Evolutionary conservation across 2,329 filamentous ascomycete genomes (phyloP), one percentile per base, ranked within the genome.

Genomic region (Arthrobotrys pseudoclavata): DNA sequence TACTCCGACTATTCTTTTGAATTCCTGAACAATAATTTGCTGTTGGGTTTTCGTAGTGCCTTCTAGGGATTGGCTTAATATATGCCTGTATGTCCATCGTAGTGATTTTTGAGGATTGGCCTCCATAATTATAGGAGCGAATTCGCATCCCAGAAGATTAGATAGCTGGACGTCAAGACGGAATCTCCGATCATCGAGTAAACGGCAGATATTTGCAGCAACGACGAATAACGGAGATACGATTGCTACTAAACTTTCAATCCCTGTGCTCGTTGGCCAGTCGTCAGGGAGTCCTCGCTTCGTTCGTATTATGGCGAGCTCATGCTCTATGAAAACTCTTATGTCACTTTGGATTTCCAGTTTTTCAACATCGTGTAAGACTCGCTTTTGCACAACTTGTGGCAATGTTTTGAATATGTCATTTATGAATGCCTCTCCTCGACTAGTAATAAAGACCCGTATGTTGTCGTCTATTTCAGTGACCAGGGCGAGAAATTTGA

Each of bases 261-360:
- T 40, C 0, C 3, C 20, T 3, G 9, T 42, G 15, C 45, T 42
- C 2, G 7, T 13, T 12, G 62, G 62, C 62, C 62, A 66, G 9
- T 57, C 60, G 0, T 86, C 29, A 5, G 29, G 31, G 4, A 60
- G 53, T 40, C n/a, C 18, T 15, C 31, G 2, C 12, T 22, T 29
- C 1, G 4, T 24, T 60, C 34, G 24, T 83, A 68, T 86, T 79
- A 72, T 81, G 75, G 37, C 81, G 83, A 1, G 86, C 79, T 60
- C 53, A 7, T 60, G 31, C n/a, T 60, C 2, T 2, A 60, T 40
- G 24, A 57, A 57, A 20, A 57, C 24, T 2, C 20, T n/a, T 31
- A 57, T 57, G 13, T 57, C 52, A 10, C 13, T n/a, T 57, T 57
- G 2, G 1, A 57, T 37, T 24, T 18, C 24, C 2, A 31, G 26